A percentile compares a stretch with the other conserved stretches of the same genome.
Evolutionary conservation across 163 green algal species (phyloP).

Genomic region (Prototheca cutis): DNA sequence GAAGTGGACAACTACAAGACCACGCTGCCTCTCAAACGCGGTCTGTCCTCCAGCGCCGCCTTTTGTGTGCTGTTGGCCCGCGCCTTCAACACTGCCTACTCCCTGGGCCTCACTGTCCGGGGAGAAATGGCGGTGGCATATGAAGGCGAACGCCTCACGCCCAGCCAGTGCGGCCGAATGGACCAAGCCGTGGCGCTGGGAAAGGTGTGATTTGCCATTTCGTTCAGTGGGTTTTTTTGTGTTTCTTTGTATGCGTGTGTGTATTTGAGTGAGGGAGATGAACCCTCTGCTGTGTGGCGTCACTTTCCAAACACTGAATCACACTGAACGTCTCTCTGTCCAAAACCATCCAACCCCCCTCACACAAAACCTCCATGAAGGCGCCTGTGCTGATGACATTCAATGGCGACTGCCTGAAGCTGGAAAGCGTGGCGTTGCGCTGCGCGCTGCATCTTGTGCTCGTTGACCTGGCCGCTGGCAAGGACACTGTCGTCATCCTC

Average conservation of each 20-base stretch:
- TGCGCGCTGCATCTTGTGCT: conserved; percentile 53
- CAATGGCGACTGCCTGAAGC: conserved; percentile 40
- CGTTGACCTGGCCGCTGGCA: conserved; percentile 55
- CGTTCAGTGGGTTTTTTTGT: too few species aligned
- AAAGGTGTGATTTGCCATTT: too few species aligned
- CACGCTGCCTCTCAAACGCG: conserved; percentile 56
- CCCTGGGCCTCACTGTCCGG: conserved; percentile 42
- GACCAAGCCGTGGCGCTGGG: conserved; percentile 66
- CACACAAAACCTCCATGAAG: too few species aligned
- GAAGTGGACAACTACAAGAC: conserved; percentile 51
- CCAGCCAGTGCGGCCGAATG: conserved; percentile 59
- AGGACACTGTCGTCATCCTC: conserved; percentile 66
- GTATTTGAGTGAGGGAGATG: too few species aligned
- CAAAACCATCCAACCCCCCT: too few species aligned
- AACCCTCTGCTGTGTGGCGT: too few species aligned
- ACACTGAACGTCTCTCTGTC: too few species aligned
- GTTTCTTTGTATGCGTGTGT: too few species aligned
- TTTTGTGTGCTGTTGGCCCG: conserved; percentile 62
- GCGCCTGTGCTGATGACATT: conserved; percentile 50
- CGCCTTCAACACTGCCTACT: conserved; percentile 49
- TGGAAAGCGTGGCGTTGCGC: conserved; percentile 27
- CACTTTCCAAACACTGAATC: too few species aligned
- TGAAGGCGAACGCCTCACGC: conserved; percentile 56
- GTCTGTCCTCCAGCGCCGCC: conserved; percentile 60
- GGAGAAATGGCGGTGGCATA: conserved; percentile 66